Evolutionary conservation across 1,284 basidiomycete genomes (phyloP).

Genomic region (Retiboletus fuscus): DNA sequence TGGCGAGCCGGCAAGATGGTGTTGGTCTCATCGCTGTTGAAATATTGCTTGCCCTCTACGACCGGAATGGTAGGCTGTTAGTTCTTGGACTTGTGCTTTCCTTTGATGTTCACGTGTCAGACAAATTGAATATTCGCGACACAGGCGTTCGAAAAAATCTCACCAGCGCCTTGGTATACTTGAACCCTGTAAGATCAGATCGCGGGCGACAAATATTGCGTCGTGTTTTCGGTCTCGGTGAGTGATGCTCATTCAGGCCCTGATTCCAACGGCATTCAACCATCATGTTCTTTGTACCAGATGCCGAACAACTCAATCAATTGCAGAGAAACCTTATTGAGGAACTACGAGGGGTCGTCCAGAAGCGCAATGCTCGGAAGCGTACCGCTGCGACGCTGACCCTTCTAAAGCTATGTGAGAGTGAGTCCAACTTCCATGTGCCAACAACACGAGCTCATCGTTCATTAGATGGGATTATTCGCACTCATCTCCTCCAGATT

Average conservation of each 20-base stretch:
- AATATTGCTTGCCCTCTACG: constrained; percentile 29
- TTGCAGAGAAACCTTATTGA: constrained; percentile 24
- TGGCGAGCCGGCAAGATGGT: constrained; percentile 29
- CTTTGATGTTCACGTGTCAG: constrained; percentile 5
- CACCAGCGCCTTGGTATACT: constrained; percentile 24
- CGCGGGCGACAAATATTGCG: constrained; percentile 18
- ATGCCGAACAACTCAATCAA: neutral
- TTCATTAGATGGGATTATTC: constrained; percentile 17
- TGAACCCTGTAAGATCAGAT: constrained; percentile 11
- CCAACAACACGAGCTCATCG: no score
- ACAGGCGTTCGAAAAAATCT: constrained; percentile 33
- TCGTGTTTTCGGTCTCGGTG: constrained; percentile 40
- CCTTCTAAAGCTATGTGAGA: constrained; percentile 28
- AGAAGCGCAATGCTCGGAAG: constrained; percentile 21
- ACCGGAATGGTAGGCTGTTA: neutral
- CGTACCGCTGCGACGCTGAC: constrained; percentile 40
- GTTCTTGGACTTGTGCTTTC: no score
- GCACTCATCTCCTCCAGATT: constrained; percentile 12
- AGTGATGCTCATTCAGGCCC: neutral
- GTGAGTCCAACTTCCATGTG: neutral
- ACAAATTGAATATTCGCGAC: constrained; percentile 18
- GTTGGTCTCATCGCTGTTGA: constrained; percentile 41
- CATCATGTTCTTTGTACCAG: constrained; percentile 17
- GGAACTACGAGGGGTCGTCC: constrained; percentile 22
- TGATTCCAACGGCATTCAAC: neutral